Percentiles rank a stretch among this genome's conserved stretches.
phyloP scores from a whole-genome alignment of 2,329 filamentous ascomycete species.

The Pyrenophora tritici-repentis region DNA sequence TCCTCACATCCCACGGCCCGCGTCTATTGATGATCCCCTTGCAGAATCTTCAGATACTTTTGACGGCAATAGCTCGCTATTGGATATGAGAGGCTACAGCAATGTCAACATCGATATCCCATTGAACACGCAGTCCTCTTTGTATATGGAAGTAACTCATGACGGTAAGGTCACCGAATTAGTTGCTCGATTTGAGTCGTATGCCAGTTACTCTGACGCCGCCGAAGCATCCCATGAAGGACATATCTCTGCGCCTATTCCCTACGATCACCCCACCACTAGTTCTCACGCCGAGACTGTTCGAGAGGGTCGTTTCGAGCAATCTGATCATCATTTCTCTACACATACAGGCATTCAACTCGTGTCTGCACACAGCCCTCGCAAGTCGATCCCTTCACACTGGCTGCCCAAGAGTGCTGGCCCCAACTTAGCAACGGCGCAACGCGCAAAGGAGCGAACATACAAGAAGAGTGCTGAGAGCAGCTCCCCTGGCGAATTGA shows the following conservation, averaged over 20 bases:
- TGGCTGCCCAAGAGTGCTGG: conserved; percentile 24
- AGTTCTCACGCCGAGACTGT: conserved; percentile 12
- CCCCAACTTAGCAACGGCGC: conserved; percentile 28
- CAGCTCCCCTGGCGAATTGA: conserved; percentile 20
- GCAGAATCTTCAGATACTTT: background rate
- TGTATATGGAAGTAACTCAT: conserved; percentile 30
- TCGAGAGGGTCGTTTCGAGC: conserved; percentile 5
- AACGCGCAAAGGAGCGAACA: conserved; percentile 30
- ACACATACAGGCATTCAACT: background rate
- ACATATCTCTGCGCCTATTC: background rate
- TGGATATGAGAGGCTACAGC: conserved; percentile 19
- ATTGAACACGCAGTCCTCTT: conserved; percentile 20
- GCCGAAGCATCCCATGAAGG: conserved; percentile 15
- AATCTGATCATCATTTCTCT: background rate
- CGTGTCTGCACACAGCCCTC: conserved; percentile 19
- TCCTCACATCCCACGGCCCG: conserved; percentile 30
- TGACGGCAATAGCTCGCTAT: conserved; percentile 10
- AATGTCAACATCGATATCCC: conserved; percentile 33
- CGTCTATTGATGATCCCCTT: conserved; percentile 11
- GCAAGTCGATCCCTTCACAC: conserved; percentile 36
- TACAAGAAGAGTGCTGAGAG: conserved; percentile 18
- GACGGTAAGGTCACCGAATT: conserved; percentile 36
- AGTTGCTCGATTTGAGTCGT: conserved; percentile 28
- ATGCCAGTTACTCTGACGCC: conserved; percentile 19
- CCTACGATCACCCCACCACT: conserved; percentile 1